Percentiles rank a stretch among this genome's conserved stretches.
phyloP scores from a whole-genome alignment of 73 alveolate species.

The Paramecium octaurelia region DNA sequence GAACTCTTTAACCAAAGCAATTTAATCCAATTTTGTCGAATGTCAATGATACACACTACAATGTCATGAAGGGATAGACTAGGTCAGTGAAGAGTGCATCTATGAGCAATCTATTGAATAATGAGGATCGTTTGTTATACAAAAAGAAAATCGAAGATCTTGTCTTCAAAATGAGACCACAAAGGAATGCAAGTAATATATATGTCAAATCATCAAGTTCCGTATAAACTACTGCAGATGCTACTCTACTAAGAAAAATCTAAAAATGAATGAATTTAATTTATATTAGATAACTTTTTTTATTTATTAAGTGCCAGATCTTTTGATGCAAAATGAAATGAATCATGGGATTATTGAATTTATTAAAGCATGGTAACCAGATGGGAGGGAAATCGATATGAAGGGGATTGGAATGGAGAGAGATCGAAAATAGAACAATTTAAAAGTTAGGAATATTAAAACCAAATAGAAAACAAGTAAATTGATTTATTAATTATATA shows the following conservation, averaged over 20 bases:
- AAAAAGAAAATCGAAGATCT: slow-evolving; percentile 4
- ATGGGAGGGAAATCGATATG: not conserved
- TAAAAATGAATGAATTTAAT: not conserved
- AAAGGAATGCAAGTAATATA: slow-evolving; percentile 13
- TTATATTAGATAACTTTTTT: not conserved
- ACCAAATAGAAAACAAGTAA: not conserved
- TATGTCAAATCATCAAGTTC: not conserved
- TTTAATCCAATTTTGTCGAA: not conserved
- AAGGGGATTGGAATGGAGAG: not conserved
- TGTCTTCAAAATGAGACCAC: slow-evolving; percentile 46
- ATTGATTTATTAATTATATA: not conserved
- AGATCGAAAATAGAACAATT: not conserved
- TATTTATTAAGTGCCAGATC: not conserved
- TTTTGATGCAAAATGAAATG: not conserved
- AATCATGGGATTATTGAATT: not conserved
- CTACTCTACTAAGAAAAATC: not conserved
- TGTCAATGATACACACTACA: not conserved
- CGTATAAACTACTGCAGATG: not conserved
- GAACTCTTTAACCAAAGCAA: slow-evolving; percentile 28
- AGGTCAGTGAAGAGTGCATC: slow-evolving; percentile 51
- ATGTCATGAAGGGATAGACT: slow-evolving; percentile 31
- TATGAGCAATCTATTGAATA: not conserved
- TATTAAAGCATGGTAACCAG: not conserved
- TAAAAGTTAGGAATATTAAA: not conserved
- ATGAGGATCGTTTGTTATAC: not conserved